phyloP scores from a whole-genome alignment of 2,329 filamentous ascomycete species.

The Huntiella omanensis region DNA sequence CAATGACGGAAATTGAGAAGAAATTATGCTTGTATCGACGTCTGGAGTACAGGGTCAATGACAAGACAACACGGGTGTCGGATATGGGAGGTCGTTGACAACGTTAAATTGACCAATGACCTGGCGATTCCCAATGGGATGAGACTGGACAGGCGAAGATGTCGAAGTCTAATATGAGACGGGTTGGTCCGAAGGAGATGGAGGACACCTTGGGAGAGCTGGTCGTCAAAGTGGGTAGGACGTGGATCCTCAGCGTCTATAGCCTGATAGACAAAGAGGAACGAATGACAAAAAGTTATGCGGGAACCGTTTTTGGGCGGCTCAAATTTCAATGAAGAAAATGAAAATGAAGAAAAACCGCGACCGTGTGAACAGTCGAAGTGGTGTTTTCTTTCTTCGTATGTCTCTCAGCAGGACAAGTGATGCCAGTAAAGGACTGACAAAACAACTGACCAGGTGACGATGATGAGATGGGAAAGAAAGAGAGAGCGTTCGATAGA shows the following conservation, averaged over 20 bases:
- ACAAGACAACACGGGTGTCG: not conserved
- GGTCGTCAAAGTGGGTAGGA: not conserved
- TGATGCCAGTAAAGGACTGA: constrained; percentile 12
- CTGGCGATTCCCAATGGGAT: not conserved
- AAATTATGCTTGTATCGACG: not conserved
- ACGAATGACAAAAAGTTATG: constrained; percentile 1
- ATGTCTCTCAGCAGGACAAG: constrained; percentile 12
- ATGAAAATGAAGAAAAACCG: constrained; percentile 6
- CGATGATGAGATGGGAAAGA: constrained; percentile 7
- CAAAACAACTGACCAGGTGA: constrained; percentile 12
- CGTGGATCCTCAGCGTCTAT: constrained; percentile 10
- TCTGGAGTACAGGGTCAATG: no score
- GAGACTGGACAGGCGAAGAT: not conserved
- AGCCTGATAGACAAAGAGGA: constrained; percentile 11
- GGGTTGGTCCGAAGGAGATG: not conserved
- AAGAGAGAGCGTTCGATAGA: constrained; percentile 9
- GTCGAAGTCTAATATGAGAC: not conserved
- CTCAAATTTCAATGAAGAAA: not conserved
- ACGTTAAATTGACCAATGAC: not conserved
- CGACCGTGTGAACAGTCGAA: constrained; percentile 8
- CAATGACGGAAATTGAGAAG: not conserved
- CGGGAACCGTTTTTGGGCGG: not conserved
- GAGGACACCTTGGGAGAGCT: not conserved
- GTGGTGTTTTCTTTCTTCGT: constrained; percentile 6
- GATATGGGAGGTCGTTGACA: not conserved